Conservation (phyloP, 2,329 filamentous ascomycete species). For the Phyllosticta paracitricarpa region DNA sequence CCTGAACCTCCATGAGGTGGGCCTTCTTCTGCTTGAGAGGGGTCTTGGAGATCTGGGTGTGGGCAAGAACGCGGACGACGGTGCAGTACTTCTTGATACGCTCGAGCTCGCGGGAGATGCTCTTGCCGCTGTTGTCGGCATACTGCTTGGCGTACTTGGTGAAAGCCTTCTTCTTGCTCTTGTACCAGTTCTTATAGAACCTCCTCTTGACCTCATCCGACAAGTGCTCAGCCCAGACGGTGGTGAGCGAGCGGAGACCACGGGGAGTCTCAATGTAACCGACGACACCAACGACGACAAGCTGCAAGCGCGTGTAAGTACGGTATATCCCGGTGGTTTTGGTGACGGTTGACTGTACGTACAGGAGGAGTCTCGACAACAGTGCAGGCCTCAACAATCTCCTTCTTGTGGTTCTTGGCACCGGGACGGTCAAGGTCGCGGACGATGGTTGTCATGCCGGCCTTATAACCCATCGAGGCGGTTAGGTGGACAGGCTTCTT, state of each 20-base stretch:
- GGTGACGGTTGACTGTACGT: slow-evolving; percentile 57
- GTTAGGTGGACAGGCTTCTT: slow-evolving; percentile 99
- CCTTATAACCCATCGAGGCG: slow-evolving; percentile 98
- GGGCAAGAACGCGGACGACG: slow-evolving; percentile 95
- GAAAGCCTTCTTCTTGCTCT: slow-evolving; percentile 99
- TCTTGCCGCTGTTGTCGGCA: slow-evolving; percentile 82
- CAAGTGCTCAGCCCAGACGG: slow-evolving; percentile 98
- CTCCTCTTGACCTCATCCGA: slow-evolving; percentile 97
- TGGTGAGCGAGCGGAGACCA: slow-evolving; percentile 97
- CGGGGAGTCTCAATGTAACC: slow-evolving; percentile 99
- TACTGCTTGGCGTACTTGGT: slow-evolving; percentile 99
- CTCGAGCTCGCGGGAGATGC: slow-evolving; percentile 95
- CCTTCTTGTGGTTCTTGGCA: slow-evolving; percentile 94
- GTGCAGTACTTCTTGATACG: slow-evolving; percentile 99
- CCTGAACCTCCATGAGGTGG: slow-evolving; percentile 99
- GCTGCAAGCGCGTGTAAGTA: slow-evolving; percentile 48
- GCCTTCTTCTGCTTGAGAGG: slow-evolving; percentile 99
- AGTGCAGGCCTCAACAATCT: slow-evolving; percentile 34
- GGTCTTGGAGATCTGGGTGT: slow-evolving; percentile 99
- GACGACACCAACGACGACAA: slow-evolving; percentile 99
- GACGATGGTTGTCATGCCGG: slow-evolving; percentile 99
- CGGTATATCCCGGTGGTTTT: slow-evolving; percentile 1
- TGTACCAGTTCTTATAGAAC: slow-evolving; percentile 99
- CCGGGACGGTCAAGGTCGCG: slow-evolving; percentile 98
- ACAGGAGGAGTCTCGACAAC: slow-evolving; percentile 47